These are phyloP conservation scores for Diutina mesorugosa DNA, from an alignment of 1,139 yeast genomes.

Conservation along the genomic window DNA sequence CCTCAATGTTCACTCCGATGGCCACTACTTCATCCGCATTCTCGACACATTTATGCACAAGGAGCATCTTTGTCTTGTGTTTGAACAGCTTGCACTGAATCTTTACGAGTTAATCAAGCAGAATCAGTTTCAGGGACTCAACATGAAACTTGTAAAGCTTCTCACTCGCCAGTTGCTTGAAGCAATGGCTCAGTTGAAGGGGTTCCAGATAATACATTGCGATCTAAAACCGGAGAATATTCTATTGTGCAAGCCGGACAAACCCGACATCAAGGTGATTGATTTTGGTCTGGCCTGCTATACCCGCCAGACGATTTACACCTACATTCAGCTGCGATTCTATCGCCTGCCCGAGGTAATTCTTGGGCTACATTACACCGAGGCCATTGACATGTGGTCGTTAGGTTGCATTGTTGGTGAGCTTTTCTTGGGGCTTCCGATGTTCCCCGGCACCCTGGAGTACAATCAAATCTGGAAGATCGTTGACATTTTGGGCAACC, in stretches of 20 bases:
- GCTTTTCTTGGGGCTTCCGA: conserved; percentile 80
- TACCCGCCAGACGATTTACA: conserved; percentile 77
- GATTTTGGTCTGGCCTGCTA: conserved; percentile 97
- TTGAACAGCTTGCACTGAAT: conserved; percentile 80
- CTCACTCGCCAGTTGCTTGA: conserved; percentile 75
- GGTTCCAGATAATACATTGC: conserved; percentile 82
- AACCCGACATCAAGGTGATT: conserved; percentile 81
- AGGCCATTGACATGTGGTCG: conserved; percentile 98
- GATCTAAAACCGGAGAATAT: conserved; percentile 96
- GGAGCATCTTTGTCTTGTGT: conserved; percentile 84
- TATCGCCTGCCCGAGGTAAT: conserved; percentile 95
- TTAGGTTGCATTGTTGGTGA: conserved; percentile 95
- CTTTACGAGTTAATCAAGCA: conserved; percentile 85
- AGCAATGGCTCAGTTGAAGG: conserved; percentile 67
- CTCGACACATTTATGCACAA: conserved; percentile 87
- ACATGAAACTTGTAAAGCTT: conserved; percentile 65
- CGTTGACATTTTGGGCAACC: conserved; percentile 70
- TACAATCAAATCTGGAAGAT: conserved; percentile 82
- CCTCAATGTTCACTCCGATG: conserved; percentile 60
- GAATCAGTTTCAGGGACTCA: conserved; percentile 86
- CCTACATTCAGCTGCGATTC: conserved; percentile 91
- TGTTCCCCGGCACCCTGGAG: conserved; percentile 92
- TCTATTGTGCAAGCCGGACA: conserved; percentile 65
- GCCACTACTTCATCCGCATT: conserved; percentile 64
- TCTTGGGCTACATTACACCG: conserved; percentile 79